Evolutionary conservation across 345 rosid species (phyloP), one percentile per base, ranked within the genome.

Genomic region (Linum usitatissimum): DNA sequence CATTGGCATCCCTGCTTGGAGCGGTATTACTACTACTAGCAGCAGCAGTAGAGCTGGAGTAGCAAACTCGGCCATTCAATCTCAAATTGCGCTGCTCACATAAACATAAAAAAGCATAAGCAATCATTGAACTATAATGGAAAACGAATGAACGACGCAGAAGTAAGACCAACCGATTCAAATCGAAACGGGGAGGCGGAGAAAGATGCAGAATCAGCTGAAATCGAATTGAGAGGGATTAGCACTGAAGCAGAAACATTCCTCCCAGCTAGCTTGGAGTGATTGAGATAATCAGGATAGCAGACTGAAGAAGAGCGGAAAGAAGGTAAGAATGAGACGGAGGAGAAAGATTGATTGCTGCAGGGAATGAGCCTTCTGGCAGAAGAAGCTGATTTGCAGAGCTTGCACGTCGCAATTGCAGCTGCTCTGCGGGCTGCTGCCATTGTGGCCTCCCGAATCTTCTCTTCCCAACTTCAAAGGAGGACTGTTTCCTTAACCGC

Each of bases 11-110:
- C 42, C 55, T 30, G 18, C 56, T 62, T 4, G 30, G 54, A 56
- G 36, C 55, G 23, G 60, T 21, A 18, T 81, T 70, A 49, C 38
- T 34, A 49, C 38, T 34, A 34, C 8, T 7, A 34, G 38, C 51
- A 45, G 63, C 68, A 2, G 87, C 63, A 61, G 81, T 30, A 5
- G 87, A 76, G 28, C 78, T 81, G 14, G 95, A 81, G 77, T 81
- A 83, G 30, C 64, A 59, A 6, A 77, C 38, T 49, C 80, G 76
- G 19, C 74, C 77, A 54, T 71, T 74, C 17, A 70, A 49, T 63
- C 68, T 71, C 20, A 79, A 70, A 10, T 45, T 45, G 15, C 57
- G 64, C 78, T 83, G 80, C 53, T 73, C 51, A 14, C 64, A 21
- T 57, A 28, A 6, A 3, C n/a, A 30, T n/a, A n/a, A 40, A 15